Evolutionary conservation across 805 yeast species (phyloP), one percentile per base, ranked within the genome.

Genomic region (Candida ascalaphidarum): DNA sequence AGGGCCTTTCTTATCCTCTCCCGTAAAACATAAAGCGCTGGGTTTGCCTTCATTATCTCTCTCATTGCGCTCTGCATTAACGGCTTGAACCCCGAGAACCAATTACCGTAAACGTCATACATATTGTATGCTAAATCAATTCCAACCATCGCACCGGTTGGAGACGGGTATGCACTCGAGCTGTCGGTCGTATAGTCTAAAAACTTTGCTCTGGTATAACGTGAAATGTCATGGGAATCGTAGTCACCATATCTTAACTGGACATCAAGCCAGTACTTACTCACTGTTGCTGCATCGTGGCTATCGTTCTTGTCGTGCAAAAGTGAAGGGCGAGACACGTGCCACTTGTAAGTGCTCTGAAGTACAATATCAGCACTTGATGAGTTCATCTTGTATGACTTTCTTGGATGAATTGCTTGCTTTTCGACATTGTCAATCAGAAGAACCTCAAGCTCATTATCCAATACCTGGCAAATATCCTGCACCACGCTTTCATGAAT

Each of bases 231-330:
- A 50, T 92, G 98, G 4, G 96, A 84, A 52, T 92, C 99, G 52
- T 84, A 92, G 52, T 92, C 99, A 41, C 99, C 98, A 48, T 89
- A 92, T 30, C 97, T 65, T 31, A 92, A 60, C 52, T 92, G 99
- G 14, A 92, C 82, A 61, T 92, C 99, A 33, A 92, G 59, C 98
- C 98, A 92, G 56, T 77, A 81, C 50, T 83, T 85, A 36, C 71
- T 76, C 12, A 76, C 62, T 1, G 76, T 60, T 4, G 70, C 58
- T n/a, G 70, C 70, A 32, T 71, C 71, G 63, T 71, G 68, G 1
- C 60, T 44, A 46, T 85, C 95, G 41, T 74, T 71, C 13, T 76
- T 63, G 40, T 81, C 89, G 46, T 77, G 73, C 13, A 92, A 58
- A 29, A 82, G 58, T 0, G 96, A 83, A 0, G 98, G 97, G 32